Percentiles rank a stretch among this genome's conserved stretches.
Evolutionary conservation across 1,284 basidiomycete genomes (phyloP).

Genomic region (Fomitopsis palustris): DNA sequence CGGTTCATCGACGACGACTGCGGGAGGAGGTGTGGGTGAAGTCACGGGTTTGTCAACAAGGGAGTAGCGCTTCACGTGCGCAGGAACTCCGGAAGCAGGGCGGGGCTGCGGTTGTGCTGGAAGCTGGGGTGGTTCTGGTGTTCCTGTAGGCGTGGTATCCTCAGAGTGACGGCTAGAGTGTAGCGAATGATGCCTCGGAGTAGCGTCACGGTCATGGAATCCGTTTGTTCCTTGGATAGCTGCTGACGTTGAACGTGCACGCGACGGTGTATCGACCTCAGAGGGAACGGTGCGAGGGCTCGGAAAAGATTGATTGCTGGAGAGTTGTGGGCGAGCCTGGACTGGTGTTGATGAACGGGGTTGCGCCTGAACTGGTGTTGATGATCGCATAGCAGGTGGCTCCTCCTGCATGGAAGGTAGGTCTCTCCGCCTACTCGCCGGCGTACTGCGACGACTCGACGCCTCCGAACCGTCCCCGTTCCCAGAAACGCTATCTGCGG

Average conservation of each 20-base stretch:
- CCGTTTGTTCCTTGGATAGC: conserved; percentile 13
- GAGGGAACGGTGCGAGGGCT: conserved; percentile 7
- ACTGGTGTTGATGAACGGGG: not conserved
- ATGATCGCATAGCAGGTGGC: conserved; percentile 13
- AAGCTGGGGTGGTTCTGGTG: conserved; percentile 6
- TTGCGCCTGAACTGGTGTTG: conserved; percentile 14
- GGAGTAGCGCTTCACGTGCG: conserved; percentile 71
- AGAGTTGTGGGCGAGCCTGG: not conserved
- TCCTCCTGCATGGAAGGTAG: conserved; percentile 17
- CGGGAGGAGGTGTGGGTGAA: conserved; percentile 20
- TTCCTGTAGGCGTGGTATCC: not conserved
- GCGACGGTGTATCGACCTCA: conserved; percentile 11
- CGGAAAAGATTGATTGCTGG: not conserved
- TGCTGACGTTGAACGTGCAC: conserved; percentile 20
- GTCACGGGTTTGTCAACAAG: conserved; percentile 62
- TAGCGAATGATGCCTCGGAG: conserved; percentile 22
- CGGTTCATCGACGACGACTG: conserved; percentile 50
- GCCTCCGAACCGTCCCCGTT: conserved; percentile 13
- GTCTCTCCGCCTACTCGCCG: conserved; percentile 27
- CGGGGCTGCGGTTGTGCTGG: conserved; percentile 9
- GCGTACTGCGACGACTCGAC: conserved; percentile 1
- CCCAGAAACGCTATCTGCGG: conserved; percentile 3
- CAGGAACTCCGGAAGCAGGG: conserved; percentile 42
- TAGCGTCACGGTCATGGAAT: conserved; percentile 17
- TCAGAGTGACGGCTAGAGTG: not conserved